phyloP scores from a whole-genome alignment of 1,284 basidiomycete genomes.

The Ceratobasidium sp. region DNA sequence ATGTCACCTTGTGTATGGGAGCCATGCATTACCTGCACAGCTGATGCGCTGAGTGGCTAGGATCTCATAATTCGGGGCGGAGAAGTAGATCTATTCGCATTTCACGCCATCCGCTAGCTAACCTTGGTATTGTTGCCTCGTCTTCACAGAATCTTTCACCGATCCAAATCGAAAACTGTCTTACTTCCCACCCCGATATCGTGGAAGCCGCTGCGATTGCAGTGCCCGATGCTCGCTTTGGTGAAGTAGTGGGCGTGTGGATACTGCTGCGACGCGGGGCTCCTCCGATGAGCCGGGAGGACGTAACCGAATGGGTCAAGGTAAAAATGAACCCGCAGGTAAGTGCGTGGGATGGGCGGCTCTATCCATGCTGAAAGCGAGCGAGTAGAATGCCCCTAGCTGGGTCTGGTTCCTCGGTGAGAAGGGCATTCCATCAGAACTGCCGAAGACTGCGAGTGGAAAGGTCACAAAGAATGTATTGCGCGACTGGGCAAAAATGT shows the following conservation, averaged over 20 bases:
- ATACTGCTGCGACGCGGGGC: slow-evolving; percentile 66
- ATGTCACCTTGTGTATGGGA: slow-evolving; percentile 32
- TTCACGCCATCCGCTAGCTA: neutral
- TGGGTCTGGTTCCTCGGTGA: slow-evolving; percentile 88
- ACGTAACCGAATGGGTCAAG: slow-evolving; percentile 67
- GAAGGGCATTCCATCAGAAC: slow-evolving; percentile 66
- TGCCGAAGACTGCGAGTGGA: slow-evolving; percentile 90
- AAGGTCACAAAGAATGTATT: slow-evolving; percentile 87
- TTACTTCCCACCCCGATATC: slow-evolving; percentile 73
- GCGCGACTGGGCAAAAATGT: slow-evolving; percentile 57
- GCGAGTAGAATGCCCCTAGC: slow-evolving; percentile 74
- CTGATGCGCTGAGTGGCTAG: slow-evolving; percentile 56
- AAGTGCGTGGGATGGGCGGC: slow-evolving; percentile 47
- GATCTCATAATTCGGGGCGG: slow-evolving; percentile 92
- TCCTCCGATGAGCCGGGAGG: slow-evolving; percentile 61
- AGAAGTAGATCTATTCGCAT: slow-evolving; percentile 64
- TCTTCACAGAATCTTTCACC: slow-evolving; percentile 81
- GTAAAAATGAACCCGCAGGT: slow-evolving; percentile 82
- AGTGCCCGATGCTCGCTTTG: slow-evolving; percentile 77
- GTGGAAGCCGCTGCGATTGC: slow-evolving; percentile 81
- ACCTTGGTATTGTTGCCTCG: neutral
- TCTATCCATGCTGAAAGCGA: neutral
- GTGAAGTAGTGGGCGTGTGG: slow-evolving; percentile 86
- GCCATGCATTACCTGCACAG: neutral
- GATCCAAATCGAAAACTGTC: slow-evolving; percentile 84